phyloP scores from a whole-genome alignment of 2,329 filamentous ascomycete species.

The Colletotrichum horii region DNA sequence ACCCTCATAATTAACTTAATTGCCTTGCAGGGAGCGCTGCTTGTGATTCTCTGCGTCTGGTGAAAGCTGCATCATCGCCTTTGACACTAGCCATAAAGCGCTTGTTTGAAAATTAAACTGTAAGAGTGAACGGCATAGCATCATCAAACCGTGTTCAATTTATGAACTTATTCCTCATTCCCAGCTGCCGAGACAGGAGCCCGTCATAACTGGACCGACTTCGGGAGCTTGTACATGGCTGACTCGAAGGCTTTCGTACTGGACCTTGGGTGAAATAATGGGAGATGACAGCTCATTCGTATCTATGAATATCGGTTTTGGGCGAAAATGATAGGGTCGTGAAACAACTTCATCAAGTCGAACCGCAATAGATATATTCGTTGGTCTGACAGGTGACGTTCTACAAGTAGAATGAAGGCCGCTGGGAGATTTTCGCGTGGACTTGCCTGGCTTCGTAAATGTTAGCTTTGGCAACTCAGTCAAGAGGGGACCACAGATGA shows the following conservation, averaged over 20 bases:
- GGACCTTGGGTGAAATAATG: fast-evolving
- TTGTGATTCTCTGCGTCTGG: not conserved
- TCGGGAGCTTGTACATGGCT: fast-evolving
- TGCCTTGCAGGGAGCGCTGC: no score
- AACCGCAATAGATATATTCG: not conserved
- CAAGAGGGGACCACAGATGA: not conserved
- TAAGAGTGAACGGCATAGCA: not conserved
- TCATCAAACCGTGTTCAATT: no score
- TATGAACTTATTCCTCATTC: no score
- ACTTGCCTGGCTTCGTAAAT: not conserved
- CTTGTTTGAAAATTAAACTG: not conserved
- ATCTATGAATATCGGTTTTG: not conserved
- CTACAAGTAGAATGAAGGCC: not conserved
- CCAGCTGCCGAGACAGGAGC: not conserved
- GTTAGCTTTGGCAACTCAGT: not conserved
- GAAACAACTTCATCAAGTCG: fast-evolving
- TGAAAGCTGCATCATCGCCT: not conserved
- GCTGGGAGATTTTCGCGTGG: no score
- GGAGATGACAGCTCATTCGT: not conserved
- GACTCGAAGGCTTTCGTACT: not conserved
- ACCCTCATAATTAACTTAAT: no score
- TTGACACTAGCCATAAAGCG: not conserved
- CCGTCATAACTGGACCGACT: not conserved
- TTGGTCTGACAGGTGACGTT: not conserved
- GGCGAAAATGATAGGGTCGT: not conserved